Percentiles rank a stretch among this genome's conserved stretches.
phyloP scores from a whole-genome alignment of 306 rosid species.

The Pterocarpus macrocarpus region DNA sequence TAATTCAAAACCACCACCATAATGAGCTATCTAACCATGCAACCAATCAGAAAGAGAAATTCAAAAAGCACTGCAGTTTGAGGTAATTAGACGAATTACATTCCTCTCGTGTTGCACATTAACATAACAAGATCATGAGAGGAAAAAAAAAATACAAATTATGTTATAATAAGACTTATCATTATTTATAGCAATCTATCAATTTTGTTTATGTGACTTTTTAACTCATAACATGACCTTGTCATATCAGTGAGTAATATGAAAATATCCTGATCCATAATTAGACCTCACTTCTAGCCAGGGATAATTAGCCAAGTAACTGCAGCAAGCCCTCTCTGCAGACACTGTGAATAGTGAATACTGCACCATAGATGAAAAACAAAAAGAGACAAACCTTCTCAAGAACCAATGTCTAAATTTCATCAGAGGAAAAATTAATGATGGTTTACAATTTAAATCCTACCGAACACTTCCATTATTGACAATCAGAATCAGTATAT shows the following conservation, averaged over 20 bases:
- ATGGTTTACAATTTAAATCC: constrained; percentile 38
- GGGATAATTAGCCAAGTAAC: background rate
- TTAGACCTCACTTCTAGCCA: background rate
- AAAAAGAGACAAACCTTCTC: background rate
- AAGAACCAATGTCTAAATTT: constrained; percentile 5
- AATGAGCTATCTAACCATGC: background rate
- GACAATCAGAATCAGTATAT: constrained; percentile 31
- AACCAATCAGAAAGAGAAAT: background rate
- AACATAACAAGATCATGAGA: background rate
- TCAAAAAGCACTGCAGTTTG: background rate
- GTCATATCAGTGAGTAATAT: background rate
- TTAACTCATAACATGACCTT: background rate
- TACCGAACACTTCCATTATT: constrained; percentile 17
- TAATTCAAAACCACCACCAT: background rate
- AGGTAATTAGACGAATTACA: background rate
- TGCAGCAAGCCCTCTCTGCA: background rate
- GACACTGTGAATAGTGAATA: too few species aligned
- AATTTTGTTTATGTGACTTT: background rate
- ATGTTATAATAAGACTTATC: background rate
- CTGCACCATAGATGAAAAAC: background rate
- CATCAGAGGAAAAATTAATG: constrained; percentile 4
- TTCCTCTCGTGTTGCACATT: too few species aligned
- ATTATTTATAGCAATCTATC: background rate
- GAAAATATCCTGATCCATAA: background rate
- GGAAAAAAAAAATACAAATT: background rate